Evolutionary conservation across 345 rosid genomes (phyloP).

Genomic region (Populus tremula): DNA sequence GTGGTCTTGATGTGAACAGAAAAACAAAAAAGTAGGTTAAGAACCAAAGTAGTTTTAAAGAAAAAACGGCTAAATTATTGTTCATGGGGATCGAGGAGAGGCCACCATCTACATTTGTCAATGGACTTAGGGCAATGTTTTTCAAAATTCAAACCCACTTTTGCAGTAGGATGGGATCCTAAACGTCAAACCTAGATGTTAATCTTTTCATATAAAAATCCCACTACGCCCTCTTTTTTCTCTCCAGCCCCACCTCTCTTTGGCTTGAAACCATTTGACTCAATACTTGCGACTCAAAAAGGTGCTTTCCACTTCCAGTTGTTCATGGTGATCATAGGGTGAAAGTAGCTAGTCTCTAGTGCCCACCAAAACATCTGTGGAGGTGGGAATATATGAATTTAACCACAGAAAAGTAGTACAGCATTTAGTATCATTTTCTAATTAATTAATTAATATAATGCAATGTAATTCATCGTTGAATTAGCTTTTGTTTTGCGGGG

Average conservation of each 20-base stretch:
- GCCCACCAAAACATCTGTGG: not conserved
- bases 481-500: not conserved
- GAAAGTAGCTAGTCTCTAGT: not conserved
- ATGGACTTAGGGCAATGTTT: not conserved
- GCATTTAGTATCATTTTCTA: too few species aligned
- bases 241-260: not conserved
- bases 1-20: not conserved
- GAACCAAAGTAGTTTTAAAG: not conserved
- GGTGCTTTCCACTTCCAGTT: slow-evolving; percentile 1
- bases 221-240: not conserved
- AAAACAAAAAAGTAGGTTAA: not conserved
- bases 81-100: not conserved
- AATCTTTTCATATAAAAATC: too few species aligned
- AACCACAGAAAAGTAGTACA: not conserved
- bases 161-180: not conserved
- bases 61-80: not conserved
- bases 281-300: not conserved
- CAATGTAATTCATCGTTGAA: not conserved
- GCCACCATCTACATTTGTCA: not conserved
- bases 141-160: not conserved
- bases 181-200: not conserved
- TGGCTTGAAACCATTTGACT: not conserved
- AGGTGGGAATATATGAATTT: not conserved
- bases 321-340: not conserved
- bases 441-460: too few species aligned